A percentile compares a stretch with the other conserved stretches of the same genome.
Conservation (phyloP, 805 yeast genomes). For the Cephaloascus fragrans region DNA sequence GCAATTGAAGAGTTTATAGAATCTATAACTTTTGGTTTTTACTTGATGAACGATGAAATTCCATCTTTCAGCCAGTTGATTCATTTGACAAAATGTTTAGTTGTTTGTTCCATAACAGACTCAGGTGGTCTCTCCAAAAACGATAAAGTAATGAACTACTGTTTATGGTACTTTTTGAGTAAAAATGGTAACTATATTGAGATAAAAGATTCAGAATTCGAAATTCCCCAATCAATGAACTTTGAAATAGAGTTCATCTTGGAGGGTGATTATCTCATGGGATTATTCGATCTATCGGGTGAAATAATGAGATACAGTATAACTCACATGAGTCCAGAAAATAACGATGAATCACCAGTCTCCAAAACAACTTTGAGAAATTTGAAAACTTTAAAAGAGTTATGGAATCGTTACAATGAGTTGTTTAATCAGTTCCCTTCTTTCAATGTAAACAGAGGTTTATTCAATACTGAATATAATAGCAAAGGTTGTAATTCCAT, state of each 20-base stretch:
- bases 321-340: slow-evolving; percentile 10
- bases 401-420: slow-evolving; percentile 5
- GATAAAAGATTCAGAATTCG: neutral
- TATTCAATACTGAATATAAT: slow-evolving; percentile 6
- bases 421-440: slow-evolving; percentile 10
- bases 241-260: slow-evolving; percentile 4
- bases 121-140: too few species aligned
- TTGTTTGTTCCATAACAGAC: neutral
- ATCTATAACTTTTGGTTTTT: neutral
- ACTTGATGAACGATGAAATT: neutral
- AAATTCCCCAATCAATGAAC: neutral
- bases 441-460: slow-evolving; percentile 10
- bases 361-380: neutral
- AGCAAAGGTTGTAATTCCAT: slow-evolving; percentile 7
- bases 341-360: slow-evolving; percentile 3
- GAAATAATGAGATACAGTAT: slow-evolving; percentile 30
- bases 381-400: slow-evolving; percentile 3
- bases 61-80: neutral
- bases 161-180: neutral
- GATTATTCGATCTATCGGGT: slow-evolving; percentile 30
- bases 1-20: slow-evolving; percentile 1
- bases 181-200: neutral
- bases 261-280: slow-evolving; percentile 24
- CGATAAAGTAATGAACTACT: neutral
- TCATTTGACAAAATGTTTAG: neutral